Base-by-base conservation (phyloP, 2,329 filamentous ascomycete species). In the Diplocarpon mali region DNA sequence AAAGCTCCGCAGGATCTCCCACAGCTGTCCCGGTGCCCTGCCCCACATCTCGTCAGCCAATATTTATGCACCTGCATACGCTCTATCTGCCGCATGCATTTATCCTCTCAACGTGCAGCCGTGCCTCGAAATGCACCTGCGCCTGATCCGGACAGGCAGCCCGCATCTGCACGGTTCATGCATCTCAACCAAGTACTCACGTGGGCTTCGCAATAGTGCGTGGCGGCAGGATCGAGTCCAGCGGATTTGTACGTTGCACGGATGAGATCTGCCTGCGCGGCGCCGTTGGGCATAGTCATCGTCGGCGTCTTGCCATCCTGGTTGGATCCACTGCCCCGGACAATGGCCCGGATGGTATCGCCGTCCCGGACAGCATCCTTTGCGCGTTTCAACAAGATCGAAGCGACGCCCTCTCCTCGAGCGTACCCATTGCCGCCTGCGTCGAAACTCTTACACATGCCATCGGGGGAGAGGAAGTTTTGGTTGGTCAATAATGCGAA, bases 341-440 rank as follows among this genome's bases (percentile, higher is more conserved):
- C 71, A 15, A 78, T 65, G 5, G 69, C 71, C 5, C 71, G 66
- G 45, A 78, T 73, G 0, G 69, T 70, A 55, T 83, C 76, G 14
- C 73, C 72, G 50, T 76, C 72, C 12, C 64, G 62, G 3, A 82
- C 50, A 1, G 79, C 79, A 57, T 78, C 71, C 6, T 65, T 62
- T 0, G 81, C 61, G 1, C 69, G 68, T 59, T 82, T 83, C 35
- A 83, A 55, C 3, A 80, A 55, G 1, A 83, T 58, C n/a, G 74
- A 67, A 0, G 69, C 74, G 15, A 74, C 65, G 1, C 77, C 79
- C 54, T 84, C 79, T 1, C 76, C 78, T 28, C 77, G 67, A 0
- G 70, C 76, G 54, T 83, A 83, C 1, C 80, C 80, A 46, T 77
- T 71, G 15, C 75, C 79, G 2, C 68, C 64, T 13, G 66, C 56